These are phyloP conservation scores for Coemansia sp. DNA, from an alignment of 192 early-diverging fungal species.

Conservation along the genomic window DNA sequence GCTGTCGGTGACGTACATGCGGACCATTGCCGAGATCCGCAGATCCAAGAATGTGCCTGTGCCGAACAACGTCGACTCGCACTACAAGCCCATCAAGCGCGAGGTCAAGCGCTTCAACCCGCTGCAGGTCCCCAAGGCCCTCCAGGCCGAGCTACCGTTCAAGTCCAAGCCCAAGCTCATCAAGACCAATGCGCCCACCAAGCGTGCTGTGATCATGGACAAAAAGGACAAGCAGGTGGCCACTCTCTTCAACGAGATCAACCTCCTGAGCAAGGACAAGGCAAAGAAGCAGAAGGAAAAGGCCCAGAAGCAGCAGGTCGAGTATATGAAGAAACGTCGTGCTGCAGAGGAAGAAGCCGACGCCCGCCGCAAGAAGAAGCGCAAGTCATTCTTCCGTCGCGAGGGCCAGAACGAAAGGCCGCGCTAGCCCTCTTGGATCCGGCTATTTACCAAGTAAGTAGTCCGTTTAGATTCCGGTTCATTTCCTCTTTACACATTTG, in stretches of 20 bases:
- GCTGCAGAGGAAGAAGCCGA: conserved; percentile 53
- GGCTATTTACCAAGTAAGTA: too few species aligned
- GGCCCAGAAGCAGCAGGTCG: conserved; percentile 59
- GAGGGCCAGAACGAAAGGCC: conserved; percentile 56
- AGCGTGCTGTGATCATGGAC: conserved; percentile 86
- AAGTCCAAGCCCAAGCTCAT: conserved; percentile 80
- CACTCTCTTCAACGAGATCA: conserved; percentile 80
- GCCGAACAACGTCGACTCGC: conserved; percentile 80
- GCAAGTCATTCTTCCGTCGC: conserved; percentile 70
- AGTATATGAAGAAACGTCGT: conserved; percentile 56
- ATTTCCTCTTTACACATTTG: too few species aligned
- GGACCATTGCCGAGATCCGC: conserved; percentile 83
- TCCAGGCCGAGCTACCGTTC: conserved; percentile 85
- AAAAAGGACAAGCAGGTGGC: conserved; percentile 88
- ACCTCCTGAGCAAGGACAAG: conserved; percentile 71
- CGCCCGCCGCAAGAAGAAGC: conserved; percentile 65
- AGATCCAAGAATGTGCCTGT: conserved; percentile 62
- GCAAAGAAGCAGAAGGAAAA: conserved; percentile 62
- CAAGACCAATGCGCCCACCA: conserved; percentile 18
- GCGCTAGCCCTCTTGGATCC: too few species aligned
- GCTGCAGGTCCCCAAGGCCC: conserved; percentile 75
- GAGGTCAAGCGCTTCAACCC: conserved; percentile 76
- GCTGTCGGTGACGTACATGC: conserved; percentile 87
- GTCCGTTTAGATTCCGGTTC: too few species aligned
- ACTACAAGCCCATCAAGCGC: conserved; percentile 84